Conservation (phyloP, 345 rosid genomes). For the Acer negundo region DNA sequence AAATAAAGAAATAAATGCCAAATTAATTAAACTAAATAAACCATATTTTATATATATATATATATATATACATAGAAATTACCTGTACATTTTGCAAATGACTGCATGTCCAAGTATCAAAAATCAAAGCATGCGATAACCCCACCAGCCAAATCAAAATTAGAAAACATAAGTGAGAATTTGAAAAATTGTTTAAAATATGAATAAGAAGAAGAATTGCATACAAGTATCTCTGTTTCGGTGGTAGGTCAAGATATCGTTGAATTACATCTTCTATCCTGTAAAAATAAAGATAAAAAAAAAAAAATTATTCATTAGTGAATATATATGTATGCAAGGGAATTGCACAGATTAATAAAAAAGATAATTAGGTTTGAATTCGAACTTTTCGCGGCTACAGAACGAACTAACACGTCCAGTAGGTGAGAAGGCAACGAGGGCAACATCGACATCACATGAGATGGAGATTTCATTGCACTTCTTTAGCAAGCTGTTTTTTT, state of each 20-base stretch:
- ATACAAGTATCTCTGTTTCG: slow-evolving; percentile 19
- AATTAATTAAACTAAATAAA: too few species aligned
- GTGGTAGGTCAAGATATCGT: slow-evolving; percentile 22
- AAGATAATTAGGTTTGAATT: not conserved
- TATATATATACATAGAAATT: too few species aligned
- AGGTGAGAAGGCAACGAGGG: slow-evolving; percentile 18
- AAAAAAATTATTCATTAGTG: not conserved
- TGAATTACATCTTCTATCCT: slow-evolving; percentile 25
- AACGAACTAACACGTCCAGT: slow-evolving; percentile 7
- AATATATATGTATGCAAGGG: not conserved
- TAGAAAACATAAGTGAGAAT: not conserved
- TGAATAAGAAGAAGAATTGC: not conserved
- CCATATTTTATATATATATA: too few species aligned
- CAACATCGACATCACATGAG: slow-evolving; percentile 16
- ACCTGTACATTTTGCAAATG: too few species aligned
- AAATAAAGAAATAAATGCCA: too few species aligned
- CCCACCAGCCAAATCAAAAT: not conserved
- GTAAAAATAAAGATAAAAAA: too few species aligned
- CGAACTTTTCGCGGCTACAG: slow-evolving; percentile 4
- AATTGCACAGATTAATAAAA: not conserved
- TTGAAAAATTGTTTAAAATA: not conserved
- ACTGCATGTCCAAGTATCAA: too few species aligned
- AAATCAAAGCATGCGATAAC: too few species aligned
- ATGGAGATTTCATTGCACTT: not conserved
- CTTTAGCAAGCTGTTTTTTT: slow-evolving; percentile 11